Evolutionary conservation across 2,329 filamentous ascomycete genomes (phyloP).

Genomic region (Verruconis gallopava): DNA sequence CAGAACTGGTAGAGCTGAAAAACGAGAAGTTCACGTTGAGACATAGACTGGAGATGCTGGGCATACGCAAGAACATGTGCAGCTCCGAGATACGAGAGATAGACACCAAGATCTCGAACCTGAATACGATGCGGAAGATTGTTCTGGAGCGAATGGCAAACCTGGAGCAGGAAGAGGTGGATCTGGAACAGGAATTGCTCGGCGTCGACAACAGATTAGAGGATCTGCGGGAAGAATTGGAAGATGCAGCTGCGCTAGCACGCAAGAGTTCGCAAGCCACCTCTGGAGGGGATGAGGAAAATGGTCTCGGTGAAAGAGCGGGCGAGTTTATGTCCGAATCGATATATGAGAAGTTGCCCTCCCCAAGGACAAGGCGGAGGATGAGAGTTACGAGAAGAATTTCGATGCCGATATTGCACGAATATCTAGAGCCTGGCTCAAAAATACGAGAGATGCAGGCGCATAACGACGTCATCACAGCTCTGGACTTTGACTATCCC

Average conservation of each 20-base stretch:
- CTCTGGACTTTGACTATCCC: conserved; percentile 91
- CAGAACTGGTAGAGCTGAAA: conserved; percentile 55
- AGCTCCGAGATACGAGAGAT: conserved; percentile 93
- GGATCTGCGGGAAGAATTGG: conserved; percentile 46
- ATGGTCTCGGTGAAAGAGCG: conserved; percentile 35
- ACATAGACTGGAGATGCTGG: conserved; percentile 81
- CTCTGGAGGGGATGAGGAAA: conserved; percentile 39
- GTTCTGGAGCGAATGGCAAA: conserved; percentile 75
- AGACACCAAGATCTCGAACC: conserved; percentile 88
- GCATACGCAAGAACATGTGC: conserved; percentile 92
- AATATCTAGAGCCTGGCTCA: conserved; percentile 84
- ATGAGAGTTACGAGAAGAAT: conserved; percentile 48
- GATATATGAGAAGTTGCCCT: conserved; percentile 83
- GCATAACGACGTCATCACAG: conserved; percentile 77
- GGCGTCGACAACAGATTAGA: conserved; percentile 50
- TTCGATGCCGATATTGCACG: conserved; percentile 90
- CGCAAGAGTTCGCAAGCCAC: conserved; percentile 19
- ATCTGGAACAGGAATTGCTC: conserved; percentile 72
- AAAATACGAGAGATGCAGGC: conserved; percentile 79
- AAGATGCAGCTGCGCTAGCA: conserved; percentile 33
- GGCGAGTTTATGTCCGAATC: conserved; percentile 91
- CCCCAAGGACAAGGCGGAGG: conserved; percentile 39
- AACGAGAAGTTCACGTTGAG: conserved; percentile 68
- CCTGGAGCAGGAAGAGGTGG: conserved; percentile 78
- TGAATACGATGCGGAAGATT: conserved; percentile 85